phyloP scores from a whole-genome alignment of 257 asterid species.

The Pogostemon cablin region DNA sequence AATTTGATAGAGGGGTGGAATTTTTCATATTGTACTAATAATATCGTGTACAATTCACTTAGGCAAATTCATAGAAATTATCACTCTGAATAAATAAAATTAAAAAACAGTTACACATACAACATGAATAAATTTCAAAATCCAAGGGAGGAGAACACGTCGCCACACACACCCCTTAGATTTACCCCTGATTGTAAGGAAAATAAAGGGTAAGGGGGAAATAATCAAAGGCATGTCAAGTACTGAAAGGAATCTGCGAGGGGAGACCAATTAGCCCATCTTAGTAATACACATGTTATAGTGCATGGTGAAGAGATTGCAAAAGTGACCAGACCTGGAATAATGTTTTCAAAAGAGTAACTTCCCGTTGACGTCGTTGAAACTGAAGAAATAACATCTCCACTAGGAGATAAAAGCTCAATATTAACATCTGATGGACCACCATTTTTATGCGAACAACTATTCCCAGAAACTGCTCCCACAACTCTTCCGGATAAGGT shows the following conservation, averaged over 20 bases:
- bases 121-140: conserved; percentile 3
- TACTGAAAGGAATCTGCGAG: conserved; percentile 5
- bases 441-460: conserved; percentile 63
- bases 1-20: no score
- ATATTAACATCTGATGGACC: conserved; percentile 88
- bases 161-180: no score
- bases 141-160: background rate
- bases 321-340: conserved; percentile 63
- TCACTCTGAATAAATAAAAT: no score
- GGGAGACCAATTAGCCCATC: conserved; percentile 3
- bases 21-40: no score
- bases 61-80: no score
- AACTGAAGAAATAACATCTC: conserved; percentile 72
- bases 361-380: conserved; percentile 74
- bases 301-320: conserved; percentile 31
- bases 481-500: conserved; percentile 73
- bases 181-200: background rate
- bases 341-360: conserved; percentile 66
- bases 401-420: conserved; percentile 71
- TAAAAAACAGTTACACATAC: no score
- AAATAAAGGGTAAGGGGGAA: background rate
- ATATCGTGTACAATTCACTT: no score
- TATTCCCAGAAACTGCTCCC: conserved; percentile 84
- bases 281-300: conserved; percentile 23
- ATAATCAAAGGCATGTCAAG: conserved; percentile 15